Conservation (phyloP, 352 stramenopile genomes). For the Phytophthora cactorum region DNA sequence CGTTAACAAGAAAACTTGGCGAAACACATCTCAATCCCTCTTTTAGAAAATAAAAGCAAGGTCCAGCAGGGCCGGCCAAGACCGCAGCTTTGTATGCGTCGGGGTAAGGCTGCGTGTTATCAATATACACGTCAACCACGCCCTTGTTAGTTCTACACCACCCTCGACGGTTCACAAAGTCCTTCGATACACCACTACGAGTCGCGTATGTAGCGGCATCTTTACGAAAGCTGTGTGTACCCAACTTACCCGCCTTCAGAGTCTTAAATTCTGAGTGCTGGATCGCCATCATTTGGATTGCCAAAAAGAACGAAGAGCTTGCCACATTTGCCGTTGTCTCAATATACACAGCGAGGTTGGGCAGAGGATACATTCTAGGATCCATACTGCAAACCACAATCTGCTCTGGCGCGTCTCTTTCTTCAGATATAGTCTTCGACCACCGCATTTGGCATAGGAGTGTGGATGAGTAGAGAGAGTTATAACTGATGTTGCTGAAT, state of each 20-base stretch:
- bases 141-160: too few species aligned
- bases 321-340: background rate
- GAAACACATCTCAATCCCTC: background rate
- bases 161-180: too few species aligned
- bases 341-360: background rate
- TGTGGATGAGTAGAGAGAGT: background rate
- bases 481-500: background rate
- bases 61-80: conserved; percentile 13
- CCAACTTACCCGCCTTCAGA: too few species aligned
- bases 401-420: too few species aligned
- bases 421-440: too few species aligned
- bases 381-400: too few species aligned
- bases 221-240: too few species aligned
- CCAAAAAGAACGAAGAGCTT: background rate
- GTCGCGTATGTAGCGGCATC: too few species aligned
- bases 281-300: conserved; percentile 1
- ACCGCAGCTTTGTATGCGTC: background rate
- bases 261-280: too few species aligned
- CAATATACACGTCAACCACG: too few species aligned
- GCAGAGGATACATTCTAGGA: background rate
- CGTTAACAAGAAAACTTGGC: background rate
- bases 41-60: conserved; percentile 26
- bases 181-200: too few species aligned
- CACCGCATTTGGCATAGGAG: background rate
- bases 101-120: too few species aligned